A percentile compares a stretch with the other conserved stretches of the same genome.
Evolutionary conservation across 2,329 filamentous ascomycete genomes (phyloP).

Genomic region (Aspergillus tubingensis): DNA sequence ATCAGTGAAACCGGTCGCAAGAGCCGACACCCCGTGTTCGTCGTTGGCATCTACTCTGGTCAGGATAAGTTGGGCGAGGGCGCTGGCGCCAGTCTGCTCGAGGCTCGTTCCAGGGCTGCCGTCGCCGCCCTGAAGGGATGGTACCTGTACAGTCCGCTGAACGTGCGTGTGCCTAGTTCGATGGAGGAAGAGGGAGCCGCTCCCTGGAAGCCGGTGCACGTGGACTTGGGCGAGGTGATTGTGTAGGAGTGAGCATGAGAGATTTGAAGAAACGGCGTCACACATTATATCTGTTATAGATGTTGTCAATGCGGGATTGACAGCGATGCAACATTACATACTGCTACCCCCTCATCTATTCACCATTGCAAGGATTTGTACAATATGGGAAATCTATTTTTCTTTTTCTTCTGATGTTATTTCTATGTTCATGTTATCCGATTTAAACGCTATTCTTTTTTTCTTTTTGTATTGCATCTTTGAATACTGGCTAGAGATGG

Average conservation of each 20-base stretch:
- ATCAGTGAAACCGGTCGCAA: constrained; percentile 86
- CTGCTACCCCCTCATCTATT: constrained; percentile 30
- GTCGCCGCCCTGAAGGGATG: constrained; percentile 87
- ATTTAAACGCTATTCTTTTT: constrained; percentile 15
- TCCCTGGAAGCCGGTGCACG: constrained; percentile 67
- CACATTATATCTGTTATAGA: constrained; percentile 16
- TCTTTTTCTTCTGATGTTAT: constrained; percentile 35
- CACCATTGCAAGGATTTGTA: constrained; percentile 39
- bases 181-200: constrained; percentile 63
- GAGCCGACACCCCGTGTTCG: constrained; percentile 83
- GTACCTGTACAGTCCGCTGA: constrained; percentile 88
- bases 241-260: constrained; percentile 36
- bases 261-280: constrained; percentile 14
- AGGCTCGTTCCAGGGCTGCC: constrained; percentile 75
- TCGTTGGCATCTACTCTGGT: constrained; percentile 92
- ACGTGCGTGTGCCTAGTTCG: constrained; percentile 68
- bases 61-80: constrained; percentile 90
- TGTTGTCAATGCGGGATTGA: constrained; percentile 12
- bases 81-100: constrained; percentile 73
- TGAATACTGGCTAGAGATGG: constrained; percentile 8
- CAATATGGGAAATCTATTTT: constrained; percentile 42
- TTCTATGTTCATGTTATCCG: constrained; percentile 27
- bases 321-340: constrained; percentile 22
- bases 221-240: constrained; percentile 72
- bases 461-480: constrained; percentile 12